Percentiles rank a stretch among this genome's conserved stretches.
phyloP scores from a whole-genome alignment of 352 stramenopile genomes.

The Phytophthora litchii region DNA sequence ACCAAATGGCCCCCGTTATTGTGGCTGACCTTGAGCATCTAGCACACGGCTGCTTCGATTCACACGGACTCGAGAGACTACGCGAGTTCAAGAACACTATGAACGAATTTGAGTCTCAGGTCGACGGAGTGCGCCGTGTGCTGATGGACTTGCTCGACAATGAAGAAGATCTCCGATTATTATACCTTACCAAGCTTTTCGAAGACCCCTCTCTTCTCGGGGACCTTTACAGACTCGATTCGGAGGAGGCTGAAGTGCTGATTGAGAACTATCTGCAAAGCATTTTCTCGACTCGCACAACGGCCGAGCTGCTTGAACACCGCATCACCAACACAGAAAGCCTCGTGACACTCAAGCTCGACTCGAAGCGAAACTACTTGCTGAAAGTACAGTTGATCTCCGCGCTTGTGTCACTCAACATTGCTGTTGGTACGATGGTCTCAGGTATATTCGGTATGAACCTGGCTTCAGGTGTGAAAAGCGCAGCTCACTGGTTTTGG shows the following conservation, averaged over 20 bases:
- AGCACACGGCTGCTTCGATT: conserved; percentile 39
- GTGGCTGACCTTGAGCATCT: conserved; percentile 50
- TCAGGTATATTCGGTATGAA: conserved; percentile 47
- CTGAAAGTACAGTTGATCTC: conserved; percentile 39
- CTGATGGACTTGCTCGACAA: conserved; percentile 69
- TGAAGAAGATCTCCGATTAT: conserved; percentile 56
- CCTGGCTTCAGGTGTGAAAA: conserved; percentile 32
- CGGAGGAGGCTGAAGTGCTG: conserved; percentile 65
- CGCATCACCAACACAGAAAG: conserved; percentile 74
- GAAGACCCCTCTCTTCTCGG: conserved; percentile 45
- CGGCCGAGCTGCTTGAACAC: conserved; percentile 57
- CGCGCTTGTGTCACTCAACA: conserved; percentile 38
- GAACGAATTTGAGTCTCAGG: conserved; percentile 64
- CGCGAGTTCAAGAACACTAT: conserved; percentile 66
- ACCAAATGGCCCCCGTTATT: conserved; percentile 39
- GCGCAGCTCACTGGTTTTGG: conserved; percentile 32
- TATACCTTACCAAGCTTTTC: conserved; percentile 65
- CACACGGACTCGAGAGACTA: conserved; percentile 53
- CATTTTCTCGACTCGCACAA: conserved; percentile 73
- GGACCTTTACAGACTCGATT: conserved; percentile 64
- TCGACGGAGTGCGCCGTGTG: conserved; percentile 52
- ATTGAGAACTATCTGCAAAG: conserved; percentile 74
- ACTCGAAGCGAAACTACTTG: conserved; percentile 75
- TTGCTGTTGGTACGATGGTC: conserved; percentile 37
- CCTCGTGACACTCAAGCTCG: conserved; percentile 69